Percentiles rank a stretch among this genome's conserved stretches.
Evolutionary conservation across 768 basidiomycete genomes (phyloP).

Genomic region (Scleroderma bovista): DNA sequence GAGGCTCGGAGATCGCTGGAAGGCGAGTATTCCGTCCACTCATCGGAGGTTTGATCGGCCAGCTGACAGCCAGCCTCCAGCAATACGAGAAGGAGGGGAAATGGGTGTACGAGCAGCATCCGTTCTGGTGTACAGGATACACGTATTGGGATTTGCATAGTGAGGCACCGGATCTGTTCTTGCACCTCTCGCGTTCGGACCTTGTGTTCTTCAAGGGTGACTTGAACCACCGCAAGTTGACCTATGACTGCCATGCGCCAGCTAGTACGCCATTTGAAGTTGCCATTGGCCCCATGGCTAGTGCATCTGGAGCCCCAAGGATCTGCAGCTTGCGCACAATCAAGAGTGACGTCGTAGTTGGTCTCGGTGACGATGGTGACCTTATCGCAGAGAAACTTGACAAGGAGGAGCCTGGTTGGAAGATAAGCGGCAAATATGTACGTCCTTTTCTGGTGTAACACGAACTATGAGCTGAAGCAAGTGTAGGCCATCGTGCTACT

Average conservation of each 20-base stretch:
- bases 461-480: conserved; percentile 11
- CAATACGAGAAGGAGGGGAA: conserved; percentile 90
- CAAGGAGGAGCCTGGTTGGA: conserved; percentile 87
- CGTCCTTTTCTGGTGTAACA: neutral
- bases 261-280: conserved; percentile 83
- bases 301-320: conserved; percentile 79
- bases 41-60: neutral
- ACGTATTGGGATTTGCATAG: conserved; percentile 85
- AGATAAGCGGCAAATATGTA: conserved; percentile 90
- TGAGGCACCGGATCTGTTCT: conserved; percentile 87
- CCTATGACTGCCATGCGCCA: conserved; percentile 83
- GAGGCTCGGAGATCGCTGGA: conserved; percentile 82
- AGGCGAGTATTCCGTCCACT: conserved; percentile 40
- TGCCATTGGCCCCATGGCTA: conserved; percentile 92
- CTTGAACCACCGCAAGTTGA: conserved; percentile 87
- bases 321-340: conserved; percentile 85
- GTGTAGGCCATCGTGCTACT: conserved; percentile 78
- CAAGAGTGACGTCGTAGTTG: conserved; percentile 94
- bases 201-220: conserved; percentile 95
- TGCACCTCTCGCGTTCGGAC: conserved; percentile 84
- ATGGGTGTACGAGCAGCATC: conserved; percentile 93
- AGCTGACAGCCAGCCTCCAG: conserved; percentile 30
- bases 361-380: conserved; percentile 65
- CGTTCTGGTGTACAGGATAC: conserved; percentile 95
- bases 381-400: conserved; percentile 74